Conservation (phyloP, 1,139 yeast genomes). For the Pichia inconspicua region DNA sequence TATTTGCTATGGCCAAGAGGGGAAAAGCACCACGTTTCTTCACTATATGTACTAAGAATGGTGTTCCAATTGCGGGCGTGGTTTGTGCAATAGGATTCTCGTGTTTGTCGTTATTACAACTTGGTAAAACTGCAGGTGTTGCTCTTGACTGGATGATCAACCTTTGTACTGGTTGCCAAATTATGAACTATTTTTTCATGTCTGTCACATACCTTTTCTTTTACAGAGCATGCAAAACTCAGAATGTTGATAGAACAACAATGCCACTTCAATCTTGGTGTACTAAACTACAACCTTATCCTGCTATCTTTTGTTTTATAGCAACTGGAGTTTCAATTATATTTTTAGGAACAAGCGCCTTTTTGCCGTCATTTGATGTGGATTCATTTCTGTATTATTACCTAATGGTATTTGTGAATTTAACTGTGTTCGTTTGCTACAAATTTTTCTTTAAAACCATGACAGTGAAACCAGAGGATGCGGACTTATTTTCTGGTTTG, state of each 20-base stretch:
- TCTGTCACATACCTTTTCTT: constrained; percentile 39
- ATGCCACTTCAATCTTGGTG: constrained; percentile 37
- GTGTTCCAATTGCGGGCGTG: constrained; percentile 30
- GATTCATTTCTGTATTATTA: constrained; percentile 39
- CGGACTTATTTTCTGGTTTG: constrained; percentile 33
- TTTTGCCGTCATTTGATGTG: constrained; percentile 37
- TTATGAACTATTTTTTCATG: constrained; percentile 41
- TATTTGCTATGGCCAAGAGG: constrained; percentile 31
- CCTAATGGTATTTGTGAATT: constrained; percentile 34
- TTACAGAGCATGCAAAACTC: constrained; percentile 37
- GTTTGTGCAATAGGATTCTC: constrained; percentile 30
- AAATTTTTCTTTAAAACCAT: constrained; percentile 38
- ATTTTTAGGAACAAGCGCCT: constrained; percentile 35
- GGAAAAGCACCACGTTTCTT: constrained; percentile 32
- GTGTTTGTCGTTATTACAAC: constrained; percentile 33
- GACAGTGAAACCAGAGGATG: constrained; percentile 35
- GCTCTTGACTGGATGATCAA: constrained; percentile 44
- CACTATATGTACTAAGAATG: constrained; percentile 26
- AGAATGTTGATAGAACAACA: constrained; percentile 30
- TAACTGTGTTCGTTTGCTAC: constrained; percentile 31
- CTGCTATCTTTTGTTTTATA: constrained; percentile 32
- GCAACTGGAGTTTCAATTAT: constrained; percentile 29
- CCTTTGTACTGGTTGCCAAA: constrained; percentile 44
- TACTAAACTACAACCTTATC: constrained; percentile 34
- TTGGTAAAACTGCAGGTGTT: constrained; percentile 33